Base-by-base conservation (phyloP, 176 grass and related monocot species). In the Triticum turgidum region DNA sequence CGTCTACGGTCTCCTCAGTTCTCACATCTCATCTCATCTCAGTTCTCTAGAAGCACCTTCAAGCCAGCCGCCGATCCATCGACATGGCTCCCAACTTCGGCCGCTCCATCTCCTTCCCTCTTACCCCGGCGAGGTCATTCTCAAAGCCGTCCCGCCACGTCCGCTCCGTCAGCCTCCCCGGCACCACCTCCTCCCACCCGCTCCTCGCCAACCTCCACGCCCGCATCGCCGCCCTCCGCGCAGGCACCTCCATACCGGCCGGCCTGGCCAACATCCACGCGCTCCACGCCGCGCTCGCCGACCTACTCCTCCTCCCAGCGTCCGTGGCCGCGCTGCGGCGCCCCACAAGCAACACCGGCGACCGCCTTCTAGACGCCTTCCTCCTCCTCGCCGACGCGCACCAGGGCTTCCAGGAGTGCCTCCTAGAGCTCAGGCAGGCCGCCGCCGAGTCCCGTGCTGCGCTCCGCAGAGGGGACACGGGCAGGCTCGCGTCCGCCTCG, bases 371-470 rank as follows among this genome's bases (percentile, higher is more conserved):
- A 0, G 85, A 96, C 49, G 85, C 83, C n/a, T 82, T 93, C 79
- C 82, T 96, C 69, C 64, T 87, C 67, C 89, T 96, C 21, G 94
- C 88, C 61, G 91, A 96, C 88, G 76, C 87, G 2, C 80, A 93
- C 85, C 63, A 61, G 1, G 79, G 69, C 4, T 93, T 93, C 85
- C 70, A 89, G 21, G 77, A 88, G 33, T 24, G 64, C 3, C 18
- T 34, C 29, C 6, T 85, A 6, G 75, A 17, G 0, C 92, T 97
- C 66, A 80, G 58, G 1, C 12, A 58, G 1, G 67, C 68, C 66
- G 61, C 35, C 1, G 81, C 77, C 2, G 92, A 92, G 71, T 64
- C 49, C 0, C 69, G 52, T 1, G 14, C 83, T 11, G 85, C 92
- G 1, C 34, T 94, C 4, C 77, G 90, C 5, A 56, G 92, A 6